Evolutionary conservation across 352 stramenopile genomes (phyloP).

Genomic region (Pythium brassicae): DNA sequence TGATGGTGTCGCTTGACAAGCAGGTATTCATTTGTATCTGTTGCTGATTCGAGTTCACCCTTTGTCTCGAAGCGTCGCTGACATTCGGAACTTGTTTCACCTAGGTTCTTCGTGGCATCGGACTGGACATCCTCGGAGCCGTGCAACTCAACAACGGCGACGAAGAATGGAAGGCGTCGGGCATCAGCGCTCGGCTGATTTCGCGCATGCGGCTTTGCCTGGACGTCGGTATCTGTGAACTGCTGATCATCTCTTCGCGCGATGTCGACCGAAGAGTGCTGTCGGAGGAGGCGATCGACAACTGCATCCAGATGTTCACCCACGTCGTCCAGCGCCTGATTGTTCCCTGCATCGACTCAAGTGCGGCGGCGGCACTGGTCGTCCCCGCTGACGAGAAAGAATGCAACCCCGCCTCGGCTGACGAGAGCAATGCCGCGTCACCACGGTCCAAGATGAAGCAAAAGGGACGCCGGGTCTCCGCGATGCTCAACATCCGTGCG

Average conservation of each 20-base stretch:
- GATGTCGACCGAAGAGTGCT: constrained; percentile 68
- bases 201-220: constrained; percentile 35
- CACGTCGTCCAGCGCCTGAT: constrained; percentile 52
- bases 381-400: constrained; percentile 11
- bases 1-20: constrained; percentile 52
- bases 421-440: constrained; percentile 1
- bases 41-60: not conserved
- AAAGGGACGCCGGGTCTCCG: constrained; percentile 8
- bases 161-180: constrained; percentile 26
- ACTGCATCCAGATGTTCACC: constrained; percentile 66
- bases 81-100: not conserved
- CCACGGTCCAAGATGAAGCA: not conserved
- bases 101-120: constrained; percentile 20
- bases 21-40: constrained; percentile 26
- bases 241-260: constrained; percentile 66
- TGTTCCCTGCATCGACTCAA: constrained; percentile 66
- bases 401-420: not conserved
- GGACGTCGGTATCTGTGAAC: constrained; percentile 66
- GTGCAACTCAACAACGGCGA: constrained; percentile 27
- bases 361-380: constrained; percentile 28
- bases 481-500: constrained; percentile 35
- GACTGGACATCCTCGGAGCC: constrained; percentile 23
- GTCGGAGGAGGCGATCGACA: constrained; percentile 81
- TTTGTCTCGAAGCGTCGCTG: not conserved
- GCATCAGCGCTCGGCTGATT: constrained; percentile 33